Evolutionary conservation across 2,329 filamentous ascomycete genomes (phyloP), one percentile per base, ranked within the genome.

Genomic region (Nothophaeocryptopus gaeumannii): DNA sequence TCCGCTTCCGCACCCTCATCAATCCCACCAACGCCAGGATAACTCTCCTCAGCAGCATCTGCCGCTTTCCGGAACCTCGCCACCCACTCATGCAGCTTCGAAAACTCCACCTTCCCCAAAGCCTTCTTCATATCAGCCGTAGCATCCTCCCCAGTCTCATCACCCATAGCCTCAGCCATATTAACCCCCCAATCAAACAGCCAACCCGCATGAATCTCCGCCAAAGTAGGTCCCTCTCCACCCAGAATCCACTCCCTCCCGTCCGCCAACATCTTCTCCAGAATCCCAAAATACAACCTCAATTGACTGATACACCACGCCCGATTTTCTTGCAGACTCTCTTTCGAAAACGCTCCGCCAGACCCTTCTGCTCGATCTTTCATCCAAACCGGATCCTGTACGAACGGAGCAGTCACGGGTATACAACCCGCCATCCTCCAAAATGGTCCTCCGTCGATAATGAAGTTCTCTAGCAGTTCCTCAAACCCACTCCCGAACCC

Each of bases 181-280:
- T 46, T 44, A 2, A 55, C 20, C 5, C 39, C 49, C 55, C 55
- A 58, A 42, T 58, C 55, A 42, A 34, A 51, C 8, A 55, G 36
- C 55, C 55, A 58, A 1, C 40, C 53, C 14, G 50, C 53, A 42
- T 63, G 55, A 12, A 60, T 53, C 32, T 63, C 60, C 26, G 55
- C 59, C 35, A 60, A 12, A 10, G 47, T 46, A 10, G 55, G 46
- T 16, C 30, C 29, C 10, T 50, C 37, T 2, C 47, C 50, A 5
- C 55, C 57, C 5, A 54, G 34, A 29, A 61, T 37, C 48, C 55
- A 62, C 41, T 56, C 14, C 26, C 57, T 42, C 20, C 56, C 58
- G 47, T 59, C 57, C 12, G 31, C 30, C 11, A 61, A 45, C 47
- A 63, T 50, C 32, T 52, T 56, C 51, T 63, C 60, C 11, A 63